These are phyloP conservation scores for Dalechampia spathulata DNA, from an alignment of 441 rosid species.

Conservation along the genomic window DNA sequence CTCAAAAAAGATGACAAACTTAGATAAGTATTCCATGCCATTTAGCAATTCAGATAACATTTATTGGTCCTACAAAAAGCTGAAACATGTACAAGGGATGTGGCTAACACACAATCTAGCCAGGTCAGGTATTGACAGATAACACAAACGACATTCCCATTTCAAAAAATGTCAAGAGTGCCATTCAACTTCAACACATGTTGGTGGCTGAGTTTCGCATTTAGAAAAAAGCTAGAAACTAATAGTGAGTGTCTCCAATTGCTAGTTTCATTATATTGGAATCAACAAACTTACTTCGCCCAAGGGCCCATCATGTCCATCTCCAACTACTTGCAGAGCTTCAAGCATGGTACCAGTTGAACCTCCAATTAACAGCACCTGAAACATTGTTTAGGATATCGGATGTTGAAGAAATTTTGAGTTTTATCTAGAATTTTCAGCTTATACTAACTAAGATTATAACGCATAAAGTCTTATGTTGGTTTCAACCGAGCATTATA, in stretches of 20 bases:
- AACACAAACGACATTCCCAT: too few relatives aligned
- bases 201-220: too few relatives aligned
- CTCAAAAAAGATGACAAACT: background rate
- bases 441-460: background rate
- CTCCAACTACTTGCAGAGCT: slow-evolving; percentile 88
- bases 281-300: slow-evolving; percentile 54
- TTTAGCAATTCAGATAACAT: background rate
- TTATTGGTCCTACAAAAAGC: background rate
- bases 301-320: slow-evolving; percentile 50
- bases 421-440: background rate
- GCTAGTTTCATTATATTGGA: background rate
- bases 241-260: background rate
- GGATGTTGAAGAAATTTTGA: background rate
- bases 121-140: too few relatives aligned
- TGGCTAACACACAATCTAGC: too few relatives aligned
- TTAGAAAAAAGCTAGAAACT: background rate
- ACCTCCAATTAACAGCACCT: slow-evolving; percentile 94
- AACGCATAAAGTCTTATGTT: background rate
- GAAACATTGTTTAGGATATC: slow-evolving; percentile 18
- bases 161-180: too few relatives aligned
- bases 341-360: slow-evolving; percentile 99
- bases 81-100: too few relatives aligned
- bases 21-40: too few relatives aligned
- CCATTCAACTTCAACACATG: background rate
- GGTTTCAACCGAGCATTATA: too few relatives aligned